Conservation (phyloP, 345 rosid genomes). For the Murraya paniculata region DNA sequence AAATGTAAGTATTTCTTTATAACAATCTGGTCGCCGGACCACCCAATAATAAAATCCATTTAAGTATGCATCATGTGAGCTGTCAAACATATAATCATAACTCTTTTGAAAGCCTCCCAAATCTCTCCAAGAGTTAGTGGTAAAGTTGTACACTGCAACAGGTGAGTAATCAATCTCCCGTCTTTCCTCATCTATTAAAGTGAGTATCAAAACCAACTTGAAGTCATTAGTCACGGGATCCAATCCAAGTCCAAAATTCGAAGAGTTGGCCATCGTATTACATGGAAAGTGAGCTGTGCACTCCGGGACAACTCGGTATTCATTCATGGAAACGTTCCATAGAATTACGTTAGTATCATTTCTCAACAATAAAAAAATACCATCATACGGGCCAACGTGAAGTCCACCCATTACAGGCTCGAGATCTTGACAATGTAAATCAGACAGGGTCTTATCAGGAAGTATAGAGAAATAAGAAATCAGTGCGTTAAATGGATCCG, state of each 20-base stretch:
- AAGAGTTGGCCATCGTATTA: background rate
- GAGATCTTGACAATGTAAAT: background rate
- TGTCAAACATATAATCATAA: no score
- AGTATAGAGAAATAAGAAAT: background rate
- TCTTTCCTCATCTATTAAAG: no score
- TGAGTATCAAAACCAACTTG: no score
- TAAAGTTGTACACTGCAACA: no score
- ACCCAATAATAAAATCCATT: no score
- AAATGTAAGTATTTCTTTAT: no score
- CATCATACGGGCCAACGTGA: background rate
- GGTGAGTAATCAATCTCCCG: no score
- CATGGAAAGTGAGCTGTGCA: background rate
- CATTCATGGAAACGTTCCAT: background rate
- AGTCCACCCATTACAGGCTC: background rate
- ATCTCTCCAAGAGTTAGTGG: no score
- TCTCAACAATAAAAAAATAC: background rate
- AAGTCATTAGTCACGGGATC: no score
- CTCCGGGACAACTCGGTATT: background rate
- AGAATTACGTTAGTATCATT: background rate
- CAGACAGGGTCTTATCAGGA: background rate
- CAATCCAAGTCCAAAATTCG: background rate
- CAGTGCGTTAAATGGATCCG: background rate
- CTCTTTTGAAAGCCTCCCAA: no score
- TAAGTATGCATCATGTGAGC: no score
- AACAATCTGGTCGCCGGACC: no score